Evolutionary conservation across 768 basidiomycete species (phyloP), one percentile per base, ranked within the genome.

Genomic region (Tricholoma sp.): DNA sequence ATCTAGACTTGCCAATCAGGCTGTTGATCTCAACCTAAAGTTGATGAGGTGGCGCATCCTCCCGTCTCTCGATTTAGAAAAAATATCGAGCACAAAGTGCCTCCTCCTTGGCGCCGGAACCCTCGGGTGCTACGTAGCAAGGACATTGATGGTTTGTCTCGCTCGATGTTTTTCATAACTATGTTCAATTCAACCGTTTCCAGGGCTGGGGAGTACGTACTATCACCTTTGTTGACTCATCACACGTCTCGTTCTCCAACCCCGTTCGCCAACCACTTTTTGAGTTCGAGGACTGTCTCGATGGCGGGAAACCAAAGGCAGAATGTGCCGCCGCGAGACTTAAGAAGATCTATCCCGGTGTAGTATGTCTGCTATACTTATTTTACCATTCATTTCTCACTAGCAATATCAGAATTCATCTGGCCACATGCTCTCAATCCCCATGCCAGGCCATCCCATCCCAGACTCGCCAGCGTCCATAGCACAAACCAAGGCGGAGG

Each of bases 11-110:
- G 95, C 96, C 0, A 86, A 91, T 60, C 96, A 99, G 70, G 97
- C 97, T 0, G 94, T 98, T n/a, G 94, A 98, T 71, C 76, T 99
- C 39, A 99, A 98, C 67, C 76, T 98, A 49, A 98, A 98, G 68
- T 80, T 99, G 41, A 98, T 99, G 96, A 83, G 93, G 17, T 98
- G 96, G 96, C 82, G 96, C 17, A 94, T 98, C 61, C 76, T 98
- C 17, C 97, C 97, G 12, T 74, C 81, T 1, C 83, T 99, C 50
- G 82, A 98, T 60, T 79, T 98, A 11, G 95, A 97, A 53, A 91
- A 87, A 71, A 81, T 99, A 18, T 85, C 91, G 1, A 66, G 70
- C 0, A 92, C 94, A 2, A 81, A 74, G 57, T 96, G 93, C 67
- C 74, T 99, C 0, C 75, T 98, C 0, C 83, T 99, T 1, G 97